phyloP scores from a whole-genome alignment of 2,329 filamentous ascomycete genomes.

The Septoria petroselini region DNA sequence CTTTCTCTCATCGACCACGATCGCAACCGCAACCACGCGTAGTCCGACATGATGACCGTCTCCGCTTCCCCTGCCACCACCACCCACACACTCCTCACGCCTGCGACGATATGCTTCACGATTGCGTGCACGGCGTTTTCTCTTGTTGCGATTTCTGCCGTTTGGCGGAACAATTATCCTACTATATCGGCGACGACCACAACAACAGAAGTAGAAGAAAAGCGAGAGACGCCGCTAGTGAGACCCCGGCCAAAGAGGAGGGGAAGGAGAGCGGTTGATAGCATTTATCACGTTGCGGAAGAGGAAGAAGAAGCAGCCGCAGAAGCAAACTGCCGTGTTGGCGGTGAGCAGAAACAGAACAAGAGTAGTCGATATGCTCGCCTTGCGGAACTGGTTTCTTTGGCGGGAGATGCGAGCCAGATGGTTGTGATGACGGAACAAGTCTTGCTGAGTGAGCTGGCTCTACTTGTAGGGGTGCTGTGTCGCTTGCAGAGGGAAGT shows the following conservation, averaged over 20 bases:
- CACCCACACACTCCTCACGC: constrained; percentile 22
- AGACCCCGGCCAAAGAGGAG: not conserved
- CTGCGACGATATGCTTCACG: constrained; percentile 27
- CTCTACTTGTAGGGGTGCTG: constrained; percentile 22
- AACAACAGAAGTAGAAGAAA: not conserved
- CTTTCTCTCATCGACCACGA: too few species aligned
- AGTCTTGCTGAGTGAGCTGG: constrained; percentile 23
- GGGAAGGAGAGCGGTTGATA: constrained; percentile 16
- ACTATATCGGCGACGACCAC: not conserved
- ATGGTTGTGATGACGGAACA: not conserved
- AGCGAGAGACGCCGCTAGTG: not conserved
- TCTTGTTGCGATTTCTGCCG: constrained; percentile 26
- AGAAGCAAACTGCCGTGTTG: too few species aligned
- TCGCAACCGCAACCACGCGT: too few species aligned
- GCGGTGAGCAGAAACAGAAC: not conserved
- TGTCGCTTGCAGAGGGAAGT: constrained; percentile 27
- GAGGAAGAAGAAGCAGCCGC: not conserved
- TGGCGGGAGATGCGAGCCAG: constrained; percentile 4
- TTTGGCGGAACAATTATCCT: constrained; percentile 25
- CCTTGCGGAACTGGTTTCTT: constrained; percentile 5
- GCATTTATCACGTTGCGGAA: constrained; percentile 6
- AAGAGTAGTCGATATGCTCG: too few species aligned
- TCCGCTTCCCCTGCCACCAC: too few species aligned
- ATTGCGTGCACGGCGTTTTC: constrained; percentile 32
- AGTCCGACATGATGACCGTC: too few species aligned